phyloP scores from a whole-genome alignment of 2,329 filamentous ascomycete genomes.

The Microdochium paspali region DNA sequence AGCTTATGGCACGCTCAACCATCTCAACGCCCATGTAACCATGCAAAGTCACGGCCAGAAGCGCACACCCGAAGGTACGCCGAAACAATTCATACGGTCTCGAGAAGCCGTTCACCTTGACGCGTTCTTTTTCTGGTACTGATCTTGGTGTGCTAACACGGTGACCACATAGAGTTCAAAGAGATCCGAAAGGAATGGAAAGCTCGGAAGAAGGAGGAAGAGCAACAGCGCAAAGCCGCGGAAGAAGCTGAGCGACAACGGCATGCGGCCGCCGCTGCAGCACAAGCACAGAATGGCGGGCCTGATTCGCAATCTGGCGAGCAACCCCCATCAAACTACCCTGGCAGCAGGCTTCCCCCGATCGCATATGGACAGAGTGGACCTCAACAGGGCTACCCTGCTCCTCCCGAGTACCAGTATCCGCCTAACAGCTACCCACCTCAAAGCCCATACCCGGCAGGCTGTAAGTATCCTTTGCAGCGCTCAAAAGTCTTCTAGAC shows the following conservation, averaged over 20 bases:
- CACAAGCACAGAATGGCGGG: conserved; percentile 40
- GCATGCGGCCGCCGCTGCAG: conserved; percentile 34
- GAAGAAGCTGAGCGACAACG: conserved; percentile 73
- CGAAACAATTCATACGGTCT: neutral
- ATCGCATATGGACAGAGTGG: neutral
- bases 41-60: conserved; percentile 97
- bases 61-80: conserved; percentile 90
- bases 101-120: neutral
- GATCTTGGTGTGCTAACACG: conserved; percentile 1
- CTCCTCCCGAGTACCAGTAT: conserved; percentile 47
- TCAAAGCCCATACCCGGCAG: conserved; percentile 1
- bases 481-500: neutral
- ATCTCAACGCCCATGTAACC: conserved; percentile 94
- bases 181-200: conserved; percentile 99
- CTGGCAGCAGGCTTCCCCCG: conserved; percentile 34
- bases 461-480: neutral
- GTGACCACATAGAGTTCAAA: conserved; percentile 70
- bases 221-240: conserved; percentile 77
- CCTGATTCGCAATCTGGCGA: conserved; percentile 37
- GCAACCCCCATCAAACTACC: conserved; percentile 46
- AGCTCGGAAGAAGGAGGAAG: conserved; percentile 97
- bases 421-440: neutral
- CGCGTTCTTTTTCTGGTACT: conserved; percentile 14
- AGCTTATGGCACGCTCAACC: conserved; percentile 94
- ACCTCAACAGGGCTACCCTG: conserved; percentile 30